A percentile compares a stretch with the other conserved stretches of the same genome.
phyloP scores from a whole-genome alignment of 768 basidiomycete genomes.

The Lentinus brumalis region DNA sequence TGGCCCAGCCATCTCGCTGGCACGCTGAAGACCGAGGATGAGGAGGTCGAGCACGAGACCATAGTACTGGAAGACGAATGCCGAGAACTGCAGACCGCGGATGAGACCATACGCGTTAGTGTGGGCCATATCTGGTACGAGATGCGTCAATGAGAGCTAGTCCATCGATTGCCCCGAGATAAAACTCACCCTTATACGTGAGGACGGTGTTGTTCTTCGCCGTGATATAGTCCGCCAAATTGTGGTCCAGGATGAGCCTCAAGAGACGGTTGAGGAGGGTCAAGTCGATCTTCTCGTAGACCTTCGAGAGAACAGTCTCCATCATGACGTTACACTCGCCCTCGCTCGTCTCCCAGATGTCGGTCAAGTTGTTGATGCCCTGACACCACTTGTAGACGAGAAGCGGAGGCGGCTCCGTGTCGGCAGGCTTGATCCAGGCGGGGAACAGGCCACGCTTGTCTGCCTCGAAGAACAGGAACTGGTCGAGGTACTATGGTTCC shows the following conservation, averaged over 20 bases:
- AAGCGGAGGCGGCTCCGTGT: conserved; percentile 94
- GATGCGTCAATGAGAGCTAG: neutral
- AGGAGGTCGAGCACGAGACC: conserved; percentile 94
- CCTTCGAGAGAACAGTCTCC: conserved; percentile 97
- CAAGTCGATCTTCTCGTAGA: conserved; percentile 98
- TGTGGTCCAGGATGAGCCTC: conserved; percentile 96
- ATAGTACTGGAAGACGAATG: conserved; percentile 99
- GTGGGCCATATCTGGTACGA: conserved; percentile 81
- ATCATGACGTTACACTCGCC: conserved; percentile 98
- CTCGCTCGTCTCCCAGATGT: conserved; percentile 97
- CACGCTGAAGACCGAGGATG: conserved; percentile 95
- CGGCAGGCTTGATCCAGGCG: conserved; percentile 98
- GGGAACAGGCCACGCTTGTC: conserved; percentile 99
- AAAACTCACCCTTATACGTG: conserved; percentile 74
- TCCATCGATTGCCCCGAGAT: neutral
- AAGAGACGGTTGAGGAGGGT: conserved; percentile 94
- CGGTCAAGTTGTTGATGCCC: conserved; percentile 97
- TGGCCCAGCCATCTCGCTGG: conserved; percentile 98
- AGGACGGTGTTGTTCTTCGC: conserved; percentile 97
- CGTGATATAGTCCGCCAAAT: conserved; percentile 98
- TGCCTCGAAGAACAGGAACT: conserved; percentile 98
- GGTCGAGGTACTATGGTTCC: conserved; percentile 77
- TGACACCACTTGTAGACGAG: conserved; percentile 99
- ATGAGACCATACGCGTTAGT: conserved; percentile 97
- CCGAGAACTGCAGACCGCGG: conserved; percentile 96